phyloP scores from a whole-genome alignment of 2,329 filamentous ascomycete species.

The Dothistroma septosporum region DNA sequence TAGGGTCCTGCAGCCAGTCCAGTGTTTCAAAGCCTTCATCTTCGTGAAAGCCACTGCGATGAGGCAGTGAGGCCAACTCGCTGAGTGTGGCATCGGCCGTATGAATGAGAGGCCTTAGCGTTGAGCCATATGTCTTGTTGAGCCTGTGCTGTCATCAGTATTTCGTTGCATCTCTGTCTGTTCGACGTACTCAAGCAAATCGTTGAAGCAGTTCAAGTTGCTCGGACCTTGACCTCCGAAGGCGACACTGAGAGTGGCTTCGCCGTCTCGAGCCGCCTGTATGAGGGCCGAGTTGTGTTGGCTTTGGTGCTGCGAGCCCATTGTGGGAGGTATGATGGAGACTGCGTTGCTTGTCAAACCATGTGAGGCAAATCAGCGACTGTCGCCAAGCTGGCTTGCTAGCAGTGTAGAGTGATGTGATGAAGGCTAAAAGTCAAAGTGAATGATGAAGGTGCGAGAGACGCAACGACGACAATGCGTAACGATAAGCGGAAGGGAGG shows the following conservation, averaged over 20 bases:
- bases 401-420: background rate
- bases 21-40: background rate
- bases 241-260: background rate
- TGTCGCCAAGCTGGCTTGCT: background rate
- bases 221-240: background rate
- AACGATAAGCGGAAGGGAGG: background rate
- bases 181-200: background rate
- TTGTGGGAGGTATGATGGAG: background rate
- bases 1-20: background rate
- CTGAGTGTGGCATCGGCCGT: background rate
- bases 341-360: background rate
- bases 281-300: background rate
- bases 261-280: background rate
- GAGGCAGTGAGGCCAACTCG: background rate
- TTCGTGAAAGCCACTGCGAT: background rate
- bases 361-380: background rate
- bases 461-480: background rate
- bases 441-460: background rate
- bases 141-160: background rate
- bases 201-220: background rate
- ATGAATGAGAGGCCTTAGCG: background rate
- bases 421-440: background rate
- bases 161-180: too few species aligned
- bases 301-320: background rate
- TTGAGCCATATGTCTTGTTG: background rate